Evolutionary conservation across 2,329 filamentous ascomycete species (phyloP).

Genomic region (Colletotrichum cuscutae): DNA sequence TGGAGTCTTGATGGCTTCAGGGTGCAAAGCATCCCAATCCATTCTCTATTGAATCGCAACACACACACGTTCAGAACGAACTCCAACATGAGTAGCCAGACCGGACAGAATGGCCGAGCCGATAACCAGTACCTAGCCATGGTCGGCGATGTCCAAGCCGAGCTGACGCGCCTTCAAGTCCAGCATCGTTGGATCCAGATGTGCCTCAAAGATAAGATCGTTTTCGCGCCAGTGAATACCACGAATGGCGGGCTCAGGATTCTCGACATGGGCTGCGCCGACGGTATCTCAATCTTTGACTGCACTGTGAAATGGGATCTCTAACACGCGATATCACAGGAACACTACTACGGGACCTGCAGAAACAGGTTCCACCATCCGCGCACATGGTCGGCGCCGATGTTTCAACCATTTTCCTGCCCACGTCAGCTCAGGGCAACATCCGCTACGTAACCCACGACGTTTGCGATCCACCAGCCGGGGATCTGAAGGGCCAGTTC

Average conservation of each 20-base stretch:
- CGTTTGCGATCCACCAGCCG: conserved; percentile 14
- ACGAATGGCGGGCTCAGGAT: conserved; percentile 21
- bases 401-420: conserved; percentile 28
- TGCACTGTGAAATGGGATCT: background rate
- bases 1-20: background rate
- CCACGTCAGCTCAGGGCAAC: conserved; percentile 24
- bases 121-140: background rate
- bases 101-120: background rate
- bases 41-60: background rate
- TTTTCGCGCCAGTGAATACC: conserved; percentile 33
- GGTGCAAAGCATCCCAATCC: background rate
- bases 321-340: conserved; percentile 9
- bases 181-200: conserved; percentile 33
- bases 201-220: conserved; percentile 22
- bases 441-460: conserved; percentile 30
- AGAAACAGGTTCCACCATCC: conserved; percentile 30
- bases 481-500: conserved; percentile 7
- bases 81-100: background rate
- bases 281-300: conserved; percentile 16
- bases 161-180: conserved; percentile 33
- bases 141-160: conserved; percentile 30
- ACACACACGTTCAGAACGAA: background rate
- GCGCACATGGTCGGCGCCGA: conserved; percentile 34
- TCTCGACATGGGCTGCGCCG: conserved; percentile 36
- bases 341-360: conserved; percentile 33